These are phyloP conservation scores for Reticulascus tulasneorum DNA, from an alignment of 2,329 filamentous ascomycete species.

Conservation along the genomic window DNA sequence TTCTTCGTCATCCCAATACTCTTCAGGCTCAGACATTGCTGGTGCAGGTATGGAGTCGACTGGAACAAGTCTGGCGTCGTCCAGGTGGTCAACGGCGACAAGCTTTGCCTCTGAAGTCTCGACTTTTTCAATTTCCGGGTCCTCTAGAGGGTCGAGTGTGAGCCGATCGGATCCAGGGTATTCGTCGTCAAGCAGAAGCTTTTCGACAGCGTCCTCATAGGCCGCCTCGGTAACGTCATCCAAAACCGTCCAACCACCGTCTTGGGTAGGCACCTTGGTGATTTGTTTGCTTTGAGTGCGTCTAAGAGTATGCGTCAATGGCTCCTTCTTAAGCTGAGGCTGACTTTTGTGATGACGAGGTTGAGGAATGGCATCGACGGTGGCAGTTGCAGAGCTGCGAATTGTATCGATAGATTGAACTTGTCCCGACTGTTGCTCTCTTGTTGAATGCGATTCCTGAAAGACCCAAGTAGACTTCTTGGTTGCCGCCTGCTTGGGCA, in stretches of 20 bases:
- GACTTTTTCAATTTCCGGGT: constrained; percentile 1
- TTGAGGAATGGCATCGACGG: constrained; percentile 21
- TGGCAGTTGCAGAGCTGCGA: too few species aligned
- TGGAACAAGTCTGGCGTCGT: constrained; percentile 8
- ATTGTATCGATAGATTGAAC: too few species aligned
- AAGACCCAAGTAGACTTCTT: too few species aligned
- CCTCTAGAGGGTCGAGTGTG: constrained; percentile 6
- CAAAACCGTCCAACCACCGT: constrained; percentile 14
- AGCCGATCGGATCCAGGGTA: constrained; percentile 6
- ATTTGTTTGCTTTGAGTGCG: constrained; percentile 42
- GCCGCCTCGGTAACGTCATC: constrained; percentile 35
- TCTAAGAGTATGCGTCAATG: constrained; percentile 29
- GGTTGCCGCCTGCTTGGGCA: too few species aligned
- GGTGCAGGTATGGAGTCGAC: constrained; percentile 9
- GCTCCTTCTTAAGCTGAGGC: constrained; percentile 43
- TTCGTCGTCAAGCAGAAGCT: constrained; percentile 24
- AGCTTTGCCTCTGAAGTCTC: constrained; percentile 2
- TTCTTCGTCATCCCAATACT: constrained; percentile 77
- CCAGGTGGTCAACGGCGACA: constrained; percentile 2
- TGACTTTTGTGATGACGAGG: constrained; percentile 52
- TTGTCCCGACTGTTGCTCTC: too few species aligned
- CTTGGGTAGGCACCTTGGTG: neutral
- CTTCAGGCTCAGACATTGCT: constrained; percentile 45
- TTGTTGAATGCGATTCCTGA: too few species aligned
- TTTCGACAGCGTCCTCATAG: constrained; percentile 43